A percentile compares a stretch with the other conserved stretches of the same genome.
These are phyloP conservation scores for Chrysoporthe cubensis DNA, from an alignment of 2,329 filamentous ascomycete species.

Conservation along the genomic window DNA sequence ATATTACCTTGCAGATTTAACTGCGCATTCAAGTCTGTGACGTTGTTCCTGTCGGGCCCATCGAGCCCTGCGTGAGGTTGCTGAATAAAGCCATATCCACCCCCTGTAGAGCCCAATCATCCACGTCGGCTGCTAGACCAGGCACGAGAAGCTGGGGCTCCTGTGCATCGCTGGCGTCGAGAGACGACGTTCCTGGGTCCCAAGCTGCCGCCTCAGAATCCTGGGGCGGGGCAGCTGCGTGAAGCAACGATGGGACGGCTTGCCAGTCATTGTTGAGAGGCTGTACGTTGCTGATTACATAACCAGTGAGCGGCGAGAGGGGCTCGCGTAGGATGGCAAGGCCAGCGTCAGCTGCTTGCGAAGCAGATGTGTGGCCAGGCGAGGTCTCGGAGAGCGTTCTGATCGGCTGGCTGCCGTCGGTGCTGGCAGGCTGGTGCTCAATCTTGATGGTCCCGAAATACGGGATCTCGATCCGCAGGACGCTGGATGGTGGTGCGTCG, in stretches of 20 bases:
- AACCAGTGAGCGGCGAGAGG: neutral
- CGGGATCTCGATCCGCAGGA: slow-evolving; percentile 46
- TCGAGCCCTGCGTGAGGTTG: slow-evolving; percentile 21
- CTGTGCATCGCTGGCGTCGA: slow-evolving; percentile 1
- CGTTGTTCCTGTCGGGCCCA: neutral
- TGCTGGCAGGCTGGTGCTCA: slow-evolving; percentile 23
- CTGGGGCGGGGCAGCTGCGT: neutral
- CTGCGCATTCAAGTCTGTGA: slow-evolving; percentile 4
- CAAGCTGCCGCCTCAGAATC: neutral
- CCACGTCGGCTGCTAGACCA: slow-evolving; percentile 28
- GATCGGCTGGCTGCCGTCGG: neutral
- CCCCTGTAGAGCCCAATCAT: slow-evolving; percentile 38
- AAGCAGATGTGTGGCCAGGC: neutral
- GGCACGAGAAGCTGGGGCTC: slow-evolving; percentile 15
- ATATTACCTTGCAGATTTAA: neutral
- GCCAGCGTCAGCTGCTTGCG: neutral
- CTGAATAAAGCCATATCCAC: slow-evolving; percentile 37
- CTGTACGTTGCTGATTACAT: neutral
- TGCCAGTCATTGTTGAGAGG: slow-evolving; percentile 10
- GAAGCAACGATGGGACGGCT: neutral
- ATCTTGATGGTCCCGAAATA: slow-evolving; percentile 47
- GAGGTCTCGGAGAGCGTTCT: neutral
- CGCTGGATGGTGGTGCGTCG: slow-evolving; percentile 27
- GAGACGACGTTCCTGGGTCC: neutral
- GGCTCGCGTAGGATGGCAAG: neutral